These are phyloP conservation scores for Prunus padus DNA, from an alignment of 306 rosid genomes.

Conservation along the genomic window DNA sequence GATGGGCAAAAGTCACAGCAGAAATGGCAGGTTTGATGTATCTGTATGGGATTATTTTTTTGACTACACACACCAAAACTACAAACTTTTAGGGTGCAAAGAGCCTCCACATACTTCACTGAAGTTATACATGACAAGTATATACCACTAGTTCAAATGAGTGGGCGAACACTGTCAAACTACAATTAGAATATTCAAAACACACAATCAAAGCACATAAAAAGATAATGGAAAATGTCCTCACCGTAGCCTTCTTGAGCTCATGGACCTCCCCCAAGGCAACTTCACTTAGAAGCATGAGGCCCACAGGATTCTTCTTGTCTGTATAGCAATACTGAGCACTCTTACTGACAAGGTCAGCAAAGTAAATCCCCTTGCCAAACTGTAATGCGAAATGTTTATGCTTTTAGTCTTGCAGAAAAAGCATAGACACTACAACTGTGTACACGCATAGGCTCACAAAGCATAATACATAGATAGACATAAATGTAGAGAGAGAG, in stretches of 20 bases:
- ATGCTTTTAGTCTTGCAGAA: constrained; percentile 16
- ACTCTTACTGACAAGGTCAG: constrained; percentile 93
- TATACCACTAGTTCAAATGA: not conserved
- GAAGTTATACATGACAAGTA: not conserved
- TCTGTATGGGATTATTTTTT: not conserved
- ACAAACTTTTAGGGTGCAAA: not conserved
- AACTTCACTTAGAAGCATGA: constrained; percentile 88
- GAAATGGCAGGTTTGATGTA: constrained; percentile 1
- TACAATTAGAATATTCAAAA: not conserved
- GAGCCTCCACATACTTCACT: not conserved
- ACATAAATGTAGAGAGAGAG: not conserved
- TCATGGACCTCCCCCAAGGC: constrained; percentile 85
- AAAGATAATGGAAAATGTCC: constrained; percentile 22
- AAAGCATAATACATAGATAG: constrained; percentile 1
- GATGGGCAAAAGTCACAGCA: not conserved
- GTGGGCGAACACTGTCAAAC: not conserved
- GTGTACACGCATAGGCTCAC: no score
- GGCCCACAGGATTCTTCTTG: constrained; percentile 81
- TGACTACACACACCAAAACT: not conserved
- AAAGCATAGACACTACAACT: not conserved
- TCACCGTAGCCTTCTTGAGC: constrained; percentile 82
- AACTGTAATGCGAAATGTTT: constrained; percentile 57
- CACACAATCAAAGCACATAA: constrained; percentile 2
- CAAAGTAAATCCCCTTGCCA: constrained; percentile 95
- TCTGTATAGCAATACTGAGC: constrained; percentile 99